Conservation (phyloP, 441 rosid species). For the Populus hybrid region DNA sequence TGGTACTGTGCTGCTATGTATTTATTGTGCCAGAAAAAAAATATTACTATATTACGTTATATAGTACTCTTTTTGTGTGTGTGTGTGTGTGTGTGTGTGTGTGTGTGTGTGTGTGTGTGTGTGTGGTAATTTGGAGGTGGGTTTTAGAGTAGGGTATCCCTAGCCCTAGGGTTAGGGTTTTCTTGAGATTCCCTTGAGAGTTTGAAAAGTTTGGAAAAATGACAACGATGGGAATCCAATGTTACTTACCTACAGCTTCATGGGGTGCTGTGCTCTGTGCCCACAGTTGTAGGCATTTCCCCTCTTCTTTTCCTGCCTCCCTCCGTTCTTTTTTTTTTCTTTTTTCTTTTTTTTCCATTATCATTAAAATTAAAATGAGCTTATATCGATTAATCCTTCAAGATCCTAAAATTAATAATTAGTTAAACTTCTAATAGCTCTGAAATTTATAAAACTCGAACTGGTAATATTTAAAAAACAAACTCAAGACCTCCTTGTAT, state of each 20-base stretch:
- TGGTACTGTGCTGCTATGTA: no score
- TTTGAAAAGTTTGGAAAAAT: background rate
- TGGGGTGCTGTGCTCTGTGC: background rate
- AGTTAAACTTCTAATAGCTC: accelerated
- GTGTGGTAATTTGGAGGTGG: background rate
- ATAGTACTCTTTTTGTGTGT: background rate
- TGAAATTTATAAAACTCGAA: accelerated
- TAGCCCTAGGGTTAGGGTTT: slow-evolving; percentile 5
- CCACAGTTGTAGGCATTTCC: background rate
- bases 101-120: background rate
- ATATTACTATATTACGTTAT: background rate
- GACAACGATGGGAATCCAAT: slow-evolving; percentile 15
- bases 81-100: no score
- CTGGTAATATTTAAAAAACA: no score
- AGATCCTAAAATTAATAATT: no score
- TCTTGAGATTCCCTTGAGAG: slow-evolving; percentile 19
- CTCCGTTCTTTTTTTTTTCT: background rate
- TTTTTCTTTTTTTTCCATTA: background rate
- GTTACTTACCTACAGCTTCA: background rate
- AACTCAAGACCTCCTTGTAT: no score
- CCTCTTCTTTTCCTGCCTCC: background rate
- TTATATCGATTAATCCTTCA: no score
- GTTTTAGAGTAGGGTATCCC: background rate
- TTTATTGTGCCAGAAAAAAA: no score
- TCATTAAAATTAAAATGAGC: no score